Conservation (phyloP, 306 rosid species). For the Pyrus betulifolia region DNA sequence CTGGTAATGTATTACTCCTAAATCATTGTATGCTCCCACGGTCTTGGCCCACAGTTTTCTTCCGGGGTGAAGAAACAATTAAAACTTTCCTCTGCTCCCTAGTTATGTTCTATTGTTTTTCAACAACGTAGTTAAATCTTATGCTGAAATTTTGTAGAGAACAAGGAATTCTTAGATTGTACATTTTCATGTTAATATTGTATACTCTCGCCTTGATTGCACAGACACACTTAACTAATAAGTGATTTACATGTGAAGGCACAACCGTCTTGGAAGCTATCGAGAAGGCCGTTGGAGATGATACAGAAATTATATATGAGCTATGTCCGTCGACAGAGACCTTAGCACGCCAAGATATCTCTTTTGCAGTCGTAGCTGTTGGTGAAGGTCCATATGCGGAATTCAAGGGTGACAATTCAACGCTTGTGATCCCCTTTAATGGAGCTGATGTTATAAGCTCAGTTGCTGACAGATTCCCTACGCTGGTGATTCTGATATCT, state of each 20-base stretch:
- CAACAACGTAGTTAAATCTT: not conserved
- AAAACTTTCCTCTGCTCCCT: not conserved
- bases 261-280: conserved; percentile 82
- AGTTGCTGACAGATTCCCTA: conserved; percentile 63
- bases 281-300: conserved; percentile 47
- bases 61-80: not conserved
- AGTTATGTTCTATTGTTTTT: not conserved
- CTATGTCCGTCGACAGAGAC: conserved; percentile 42
- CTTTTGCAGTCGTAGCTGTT: conserved; percentile 67
- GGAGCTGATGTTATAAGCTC: conserved; percentile 48
- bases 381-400: conserved; percentile 83
- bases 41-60: not conserved
- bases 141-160: not conserved
- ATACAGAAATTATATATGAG: conserved; percentile 55
- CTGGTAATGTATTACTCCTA: not conserved
- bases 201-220: not conserved
- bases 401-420: conserved; percentile 48
- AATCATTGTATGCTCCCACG: not conserved
- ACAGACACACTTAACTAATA: not conserved
- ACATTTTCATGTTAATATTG: not conserved
- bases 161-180: not conserved
- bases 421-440: conserved; percentile 48
- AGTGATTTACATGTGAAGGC: conserved; percentile 32
- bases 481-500: conserved; percentile 67
- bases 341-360: conserved; percentile 39